phyloP scores from a whole-genome alignment of 140 eudicot species.

The Erigeron philadelphicus region DNA sequence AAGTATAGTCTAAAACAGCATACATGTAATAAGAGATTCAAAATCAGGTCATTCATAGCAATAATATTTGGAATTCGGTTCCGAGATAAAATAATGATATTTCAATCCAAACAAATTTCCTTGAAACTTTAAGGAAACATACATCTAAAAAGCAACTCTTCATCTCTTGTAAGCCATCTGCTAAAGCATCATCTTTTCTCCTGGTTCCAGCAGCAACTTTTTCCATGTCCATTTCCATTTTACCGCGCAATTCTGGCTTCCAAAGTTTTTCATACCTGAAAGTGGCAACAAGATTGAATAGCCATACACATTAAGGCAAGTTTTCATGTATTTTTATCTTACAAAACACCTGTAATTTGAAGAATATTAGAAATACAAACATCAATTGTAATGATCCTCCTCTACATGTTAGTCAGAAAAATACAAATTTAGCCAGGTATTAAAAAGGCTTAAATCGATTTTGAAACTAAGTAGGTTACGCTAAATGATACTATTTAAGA shows the following conservation, averaged over 20 bases:
- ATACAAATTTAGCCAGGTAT: neutral
- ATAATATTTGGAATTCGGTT: neutral
- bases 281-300: conserved; percentile 1
- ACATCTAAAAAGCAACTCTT: conserved; percentile 82
- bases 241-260: conserved; percentile 87
- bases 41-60: neutral
- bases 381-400: neutral
- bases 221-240: conserved; percentile 92
- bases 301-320: neutral
- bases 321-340: neutral
- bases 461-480: neutral
- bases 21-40: neutral
- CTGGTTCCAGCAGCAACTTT: conserved; percentile 77
- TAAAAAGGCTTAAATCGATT: neutral
- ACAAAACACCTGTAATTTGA: neutral
- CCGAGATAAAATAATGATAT: neutral
- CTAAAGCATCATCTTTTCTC: conserved; percentile 69
- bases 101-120: neutral
- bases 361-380: neutral
- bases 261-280: conserved; percentile 82
- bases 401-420: neutral
- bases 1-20: neutral
- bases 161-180: conserved; percentile 78
- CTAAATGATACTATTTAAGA: neutral
- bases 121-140: conserved; percentile 24